Conservation (phyloP, 2,329 filamentous ascomycete species). For the Aspergillus clavatus region DNA sequence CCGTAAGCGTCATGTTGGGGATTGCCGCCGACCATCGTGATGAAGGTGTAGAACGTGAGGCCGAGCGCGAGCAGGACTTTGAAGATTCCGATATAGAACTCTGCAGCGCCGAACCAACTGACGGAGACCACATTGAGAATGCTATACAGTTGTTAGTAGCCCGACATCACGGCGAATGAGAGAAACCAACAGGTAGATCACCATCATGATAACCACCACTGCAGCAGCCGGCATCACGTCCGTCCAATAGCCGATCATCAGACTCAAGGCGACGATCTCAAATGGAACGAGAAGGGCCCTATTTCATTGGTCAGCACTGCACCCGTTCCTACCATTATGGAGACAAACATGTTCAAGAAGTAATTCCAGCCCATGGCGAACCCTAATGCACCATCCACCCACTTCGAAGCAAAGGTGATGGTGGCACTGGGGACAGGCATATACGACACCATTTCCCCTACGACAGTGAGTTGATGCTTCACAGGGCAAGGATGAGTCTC, state of each 20-base stretch:
- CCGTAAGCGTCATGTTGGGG: conserved; percentile 64
- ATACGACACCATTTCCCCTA: conserved; percentile 23
- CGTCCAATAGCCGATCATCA: conserved; percentile 35
- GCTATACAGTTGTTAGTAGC: conserved; percentile 3
- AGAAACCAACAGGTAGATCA: conserved; percentile 38
- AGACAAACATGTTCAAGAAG: conserved; percentile 20
- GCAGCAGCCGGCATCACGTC: conserved; percentile 35
- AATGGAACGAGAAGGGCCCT: no score
- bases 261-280: conserved; percentile 35
- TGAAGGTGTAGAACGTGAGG: conserved; percentile 52
- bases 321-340: no score
- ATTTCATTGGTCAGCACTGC: no score
- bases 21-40: conserved; percentile 75
- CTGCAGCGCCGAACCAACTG: conserved; percentile 40
- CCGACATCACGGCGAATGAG: no score
- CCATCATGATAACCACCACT: conserved; percentile 33
- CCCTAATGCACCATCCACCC: conserved; percentile 23
- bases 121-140: conserved; percentile 41
- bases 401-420: conserved; percentile 17
- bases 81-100: conserved; percentile 44
- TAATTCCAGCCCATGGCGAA: conserved; percentile 26
- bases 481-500: background rate
- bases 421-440: conserved; percentile 13
- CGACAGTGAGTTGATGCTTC: no score
- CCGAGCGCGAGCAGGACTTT: conserved; percentile 33